Base-by-base conservation (phyloP, 768 basidiomycete genomes). In the Mycena olivaceomarginata region DNA sequence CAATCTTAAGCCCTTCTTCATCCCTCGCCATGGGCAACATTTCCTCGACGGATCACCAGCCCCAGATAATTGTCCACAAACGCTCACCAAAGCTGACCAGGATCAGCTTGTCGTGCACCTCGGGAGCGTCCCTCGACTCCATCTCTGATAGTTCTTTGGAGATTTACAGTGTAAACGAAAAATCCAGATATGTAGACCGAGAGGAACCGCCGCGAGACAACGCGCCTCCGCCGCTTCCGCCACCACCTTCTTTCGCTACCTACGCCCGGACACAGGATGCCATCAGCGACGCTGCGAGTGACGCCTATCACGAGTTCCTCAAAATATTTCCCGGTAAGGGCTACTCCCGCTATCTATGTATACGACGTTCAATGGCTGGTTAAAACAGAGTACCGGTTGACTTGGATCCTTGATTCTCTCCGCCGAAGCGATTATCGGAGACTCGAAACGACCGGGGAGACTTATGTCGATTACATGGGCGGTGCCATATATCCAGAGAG, bases 391-490 rank as follows among this genome's bases (percentile, higher is more conserved):
- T 95, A 94, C 79, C 89, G 89, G 64, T 87, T 87, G 18, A 95
- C 94, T 9, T 94, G 93, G 92, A 93, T 93, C 72, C 82, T 95
- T 70, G 94, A 95, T 80, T 88, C 91, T 0, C 89, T 95, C 18
- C 91, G 94, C 64, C 87, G 89, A 77, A 92, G 89, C 0, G 94
- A 95, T 83, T 94, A 91, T 78, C 75, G 87, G 6, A 86, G 94
- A 67, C 87, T 94, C 57, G 91, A 93, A 76, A 89, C 89, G 15
- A 85, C 87, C 11, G 91, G 91, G 8, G 94, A 96, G 86, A 94
- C 93, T 11, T 96, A 96, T 75, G 93, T 96, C 76, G 96, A 97
- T 81, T 96, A 94, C 78, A 96, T 96, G 94, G 96, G 96, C 41
- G 95, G 94, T 31, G 91, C 94, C 0, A 87, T 96, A 45, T 95